These are phyloP conservation scores for Trypanosoma cruzi DNA, from an alignment of 208 protist species.

Conservation along the genomic window DNA sequence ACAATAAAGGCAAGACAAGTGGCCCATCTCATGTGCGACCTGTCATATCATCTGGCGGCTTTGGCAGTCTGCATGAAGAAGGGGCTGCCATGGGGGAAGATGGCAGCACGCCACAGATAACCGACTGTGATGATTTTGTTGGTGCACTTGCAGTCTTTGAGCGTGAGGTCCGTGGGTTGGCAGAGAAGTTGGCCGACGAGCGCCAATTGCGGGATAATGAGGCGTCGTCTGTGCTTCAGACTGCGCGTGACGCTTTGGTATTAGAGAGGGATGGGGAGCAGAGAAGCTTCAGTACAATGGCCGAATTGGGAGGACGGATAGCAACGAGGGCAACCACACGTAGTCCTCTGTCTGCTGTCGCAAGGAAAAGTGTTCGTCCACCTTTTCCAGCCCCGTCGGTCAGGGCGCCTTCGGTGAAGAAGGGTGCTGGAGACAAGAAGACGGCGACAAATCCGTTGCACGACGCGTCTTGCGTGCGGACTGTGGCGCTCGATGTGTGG, in stretches of 20 bases:
- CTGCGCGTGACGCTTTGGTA: not conserved
- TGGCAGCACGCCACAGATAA: not conserved
- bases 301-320: no score
- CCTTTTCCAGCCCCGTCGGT: no score
- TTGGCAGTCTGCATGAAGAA: not conserved
- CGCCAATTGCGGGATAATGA: conserved; percentile 1
- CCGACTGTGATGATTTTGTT: conserved; percentile 1
- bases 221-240: not conserved
- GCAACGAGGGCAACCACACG: no score
- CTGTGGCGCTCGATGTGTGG: conserved; percentile 50
- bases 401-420: no score
- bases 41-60: not conserved
- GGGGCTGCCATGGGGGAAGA: not conserved
- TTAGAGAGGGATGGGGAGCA: not conserved
- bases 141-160: conserved; percentile 5
- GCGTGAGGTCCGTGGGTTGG: conserved; percentile 1
- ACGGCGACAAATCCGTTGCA: not conserved
- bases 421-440: not conserved
- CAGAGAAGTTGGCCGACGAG: not conserved
- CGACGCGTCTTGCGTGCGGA: conserved; percentile 33
- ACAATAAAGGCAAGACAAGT: not conserved
- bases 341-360: not conserved
- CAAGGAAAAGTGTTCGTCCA: not conserved
- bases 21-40: not conserved
- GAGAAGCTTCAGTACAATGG: not conserved